These are phyloP conservation scores for Omphalea diandra DNA, from an alignment of 441 rosid genomes.

Conservation along the genomic window DNA sequence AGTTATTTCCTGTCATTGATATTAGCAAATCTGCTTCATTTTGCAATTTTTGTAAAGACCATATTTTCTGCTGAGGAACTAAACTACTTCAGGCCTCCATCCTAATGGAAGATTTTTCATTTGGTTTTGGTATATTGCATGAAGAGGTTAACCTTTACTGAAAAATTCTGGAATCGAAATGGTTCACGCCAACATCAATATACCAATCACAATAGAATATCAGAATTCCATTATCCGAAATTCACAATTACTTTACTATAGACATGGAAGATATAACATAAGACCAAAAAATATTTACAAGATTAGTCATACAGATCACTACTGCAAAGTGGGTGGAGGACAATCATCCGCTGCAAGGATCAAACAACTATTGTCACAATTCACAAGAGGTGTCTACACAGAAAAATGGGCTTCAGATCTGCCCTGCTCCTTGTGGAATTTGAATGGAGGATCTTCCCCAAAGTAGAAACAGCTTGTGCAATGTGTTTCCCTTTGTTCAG, in stretches of 20 bases:
- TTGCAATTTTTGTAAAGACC: no score
- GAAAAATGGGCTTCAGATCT: slow-evolving; percentile 32
- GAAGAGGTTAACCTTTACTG: no score
- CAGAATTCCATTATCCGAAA: no score
- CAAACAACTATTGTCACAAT: slow-evolving; percentile 1
- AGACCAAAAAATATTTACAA: neutral
- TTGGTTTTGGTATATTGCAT: no score
- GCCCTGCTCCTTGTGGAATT: slow-evolving; percentile 33
- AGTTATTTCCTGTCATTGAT: no score
- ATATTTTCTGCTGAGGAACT: no score
- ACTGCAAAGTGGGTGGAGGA: neutral
- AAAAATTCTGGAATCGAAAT: no score
- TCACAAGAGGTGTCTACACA: slow-evolving; percentile 33
- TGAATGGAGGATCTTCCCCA: slow-evolving; percentile 46
- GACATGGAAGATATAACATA: neutral
- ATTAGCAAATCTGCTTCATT: no score
- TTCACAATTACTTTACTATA: neutral
- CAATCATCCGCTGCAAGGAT: neutral
- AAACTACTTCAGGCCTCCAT: no score
- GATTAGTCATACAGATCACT: neutral
- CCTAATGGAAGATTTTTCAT: no score
- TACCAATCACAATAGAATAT: neutral
- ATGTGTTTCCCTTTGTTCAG: slow-evolving; percentile 65
- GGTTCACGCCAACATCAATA: no score
- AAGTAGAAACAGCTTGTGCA: slow-evolving; percentile 56